Conservation (phyloP, 257 asterid species). For the Oldenlandia corymbosa region DNA sequence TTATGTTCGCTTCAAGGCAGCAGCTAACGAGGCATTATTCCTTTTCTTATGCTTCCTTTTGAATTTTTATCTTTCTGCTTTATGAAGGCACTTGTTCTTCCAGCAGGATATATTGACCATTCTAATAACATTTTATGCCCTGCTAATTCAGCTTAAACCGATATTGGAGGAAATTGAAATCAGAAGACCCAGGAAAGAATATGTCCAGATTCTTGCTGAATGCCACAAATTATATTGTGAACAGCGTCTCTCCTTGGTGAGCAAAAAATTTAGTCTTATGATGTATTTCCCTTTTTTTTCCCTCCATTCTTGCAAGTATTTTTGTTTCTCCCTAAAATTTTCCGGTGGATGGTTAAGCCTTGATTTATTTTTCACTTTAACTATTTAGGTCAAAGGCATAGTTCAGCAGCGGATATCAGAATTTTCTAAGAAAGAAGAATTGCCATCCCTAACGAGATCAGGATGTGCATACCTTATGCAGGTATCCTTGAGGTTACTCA, state of each 20-base stretch:
- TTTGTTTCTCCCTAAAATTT: constrained; percentile 2
- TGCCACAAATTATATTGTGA: constrained; percentile 97
- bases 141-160: constrained; percentile 68
- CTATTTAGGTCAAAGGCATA: constrained; percentile 66
- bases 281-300: background rate
- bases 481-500: constrained; percentile 41
- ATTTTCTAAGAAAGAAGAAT: constrained; percentile 76
- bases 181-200: constrained; percentile 89
- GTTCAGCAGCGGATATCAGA: constrained; percentile 91
- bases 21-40: constrained; percentile 82
- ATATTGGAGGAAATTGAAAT: constrained; percentile 92
- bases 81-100: constrained; percentile 13
- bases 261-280: constrained; percentile 19
- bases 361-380: constrained; percentile 21
- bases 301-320: background rate
- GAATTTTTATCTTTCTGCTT: constrained; percentile 10
- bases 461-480: constrained; percentile 98
- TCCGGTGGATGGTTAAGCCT: background rate
- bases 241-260: constrained; percentile 91
- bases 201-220: constrained; percentile 79
- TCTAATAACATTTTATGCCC: background rate
- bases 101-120: constrained; percentile 3
- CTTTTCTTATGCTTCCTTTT: background rate
- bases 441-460: constrained; percentile 91
- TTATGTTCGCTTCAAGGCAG: constrained; percentile 94